Base-by-base conservation (phyloP, 148 eudicot species). In the Vaccinium darrowii region DNA sequence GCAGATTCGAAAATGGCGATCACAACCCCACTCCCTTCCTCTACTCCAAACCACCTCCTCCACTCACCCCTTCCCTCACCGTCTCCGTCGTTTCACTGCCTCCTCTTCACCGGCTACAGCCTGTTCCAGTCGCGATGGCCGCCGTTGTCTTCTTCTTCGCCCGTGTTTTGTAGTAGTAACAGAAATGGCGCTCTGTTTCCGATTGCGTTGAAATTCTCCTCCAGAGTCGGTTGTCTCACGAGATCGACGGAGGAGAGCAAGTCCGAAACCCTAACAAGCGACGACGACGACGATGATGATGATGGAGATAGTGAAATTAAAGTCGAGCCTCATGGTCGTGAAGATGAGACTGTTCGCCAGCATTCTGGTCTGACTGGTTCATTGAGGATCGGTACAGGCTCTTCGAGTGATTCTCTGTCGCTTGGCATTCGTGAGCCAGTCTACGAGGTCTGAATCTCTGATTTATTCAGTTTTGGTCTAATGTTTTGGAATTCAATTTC, bases 401-500 rank as follows among this genome's bases (percentile, higher is more conserved):
- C 89, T 33, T 58, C 90, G 52, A 80, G 90, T 53, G 92, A 93
- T 76, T 86, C 92, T 82, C 88, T 92, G 4, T 89, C 92, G 0
- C 92, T 93, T 7, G 96, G 98, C 57, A 93, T 95, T 86, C 99
- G 97, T 27, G 98, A 96, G 85, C 98, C 98, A 23, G 91, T 96
- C 82, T 95, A 96, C 65, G 96, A 94, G 99, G 99, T 96, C 65
- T 53, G 67, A 52, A 51, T 65, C 47, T 5, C 47, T 43, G 47
- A 43, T 12, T 30, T 4, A 4, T 23, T 67, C 39, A 13, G 33
- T 25, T 52, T 21, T 18, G 33, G 33, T 54, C 33, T 56, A 30
- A 43, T 67, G 65, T 76, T 75, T 3, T 3, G 71, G 14, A 57
- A 30, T 74, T 51, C 21, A 9, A 57, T 9, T 12, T 8, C 82